Percentiles rank a stretch among this genome's conserved stretches.
phyloP scores from a whole-genome alignment of 176 grass and related monocot genomes.

The Oryza rufipogon region DNA sequence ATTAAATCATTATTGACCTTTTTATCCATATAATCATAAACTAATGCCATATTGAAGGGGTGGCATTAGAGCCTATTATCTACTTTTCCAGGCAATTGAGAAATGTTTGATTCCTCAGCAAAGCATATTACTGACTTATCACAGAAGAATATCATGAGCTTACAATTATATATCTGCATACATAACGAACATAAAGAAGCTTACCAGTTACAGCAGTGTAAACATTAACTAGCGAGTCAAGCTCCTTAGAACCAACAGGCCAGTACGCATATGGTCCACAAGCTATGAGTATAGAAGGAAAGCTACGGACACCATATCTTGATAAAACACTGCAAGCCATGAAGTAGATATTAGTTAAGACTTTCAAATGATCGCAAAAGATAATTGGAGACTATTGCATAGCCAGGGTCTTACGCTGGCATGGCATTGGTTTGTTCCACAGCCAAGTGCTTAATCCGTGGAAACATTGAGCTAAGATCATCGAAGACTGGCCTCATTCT shows the following conservation, averaged over 20 bases:
- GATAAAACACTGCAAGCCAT: slow-evolving; percentile 66
- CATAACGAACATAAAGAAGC: neutral
- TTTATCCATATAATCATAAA: neutral
- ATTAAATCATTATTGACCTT: neutral
- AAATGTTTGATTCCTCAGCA: slow-evolving; percentile 9
- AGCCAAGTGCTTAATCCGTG: slow-evolving; percentile 77
- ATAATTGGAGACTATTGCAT: slow-evolving; percentile 5
- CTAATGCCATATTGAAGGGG: neutral
- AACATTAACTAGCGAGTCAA: slow-evolving; percentile 58
- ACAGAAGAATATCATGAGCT: neutral
- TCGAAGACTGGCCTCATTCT: slow-evolving; percentile 57
- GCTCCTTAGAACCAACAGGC: slow-evolving; percentile 61
- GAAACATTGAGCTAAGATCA: slow-evolving; percentile 88
- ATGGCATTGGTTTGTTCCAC: slow-evolving; percentile 75
- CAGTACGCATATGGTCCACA: slow-evolving; percentile 48
- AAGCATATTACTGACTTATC: neutral
- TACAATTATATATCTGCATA: neutral
- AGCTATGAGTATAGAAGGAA: slow-evolving; percentile 71
- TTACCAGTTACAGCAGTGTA: slow-evolving; percentile 76
- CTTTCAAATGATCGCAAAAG: slow-evolving; percentile 14
- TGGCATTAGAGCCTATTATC: neutral
- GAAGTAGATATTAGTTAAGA: slow-evolving; percentile 26
- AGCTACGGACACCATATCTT: slow-evolving; percentile 66
- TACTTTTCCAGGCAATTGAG: slow-evolving; percentile 1
- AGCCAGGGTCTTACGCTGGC: slow-evolving; percentile 51